phyloP scores from a whole-genome alignment of 352 stramenopile genomes.

The Phytophthora pistaciae region DNA sequence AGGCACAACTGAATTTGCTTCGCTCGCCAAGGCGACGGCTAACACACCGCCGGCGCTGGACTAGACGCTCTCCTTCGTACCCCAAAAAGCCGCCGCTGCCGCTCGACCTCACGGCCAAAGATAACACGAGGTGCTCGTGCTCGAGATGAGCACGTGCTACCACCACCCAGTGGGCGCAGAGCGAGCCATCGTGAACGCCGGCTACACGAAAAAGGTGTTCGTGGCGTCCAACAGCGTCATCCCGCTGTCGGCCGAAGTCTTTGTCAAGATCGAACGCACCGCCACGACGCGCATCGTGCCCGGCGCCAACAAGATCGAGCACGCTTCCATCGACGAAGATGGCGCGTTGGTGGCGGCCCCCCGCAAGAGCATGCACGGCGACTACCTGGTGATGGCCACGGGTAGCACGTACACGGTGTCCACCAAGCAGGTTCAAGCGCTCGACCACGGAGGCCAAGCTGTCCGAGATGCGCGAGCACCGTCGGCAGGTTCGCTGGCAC shows the following conservation, averaged over 20 bases:
- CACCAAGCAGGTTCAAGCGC: slow-evolving; percentile 56
- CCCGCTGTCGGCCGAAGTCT: slow-evolving; percentile 35
- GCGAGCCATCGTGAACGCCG: slow-evolving; percentile 52
- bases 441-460: slow-evolving; percentile 44
- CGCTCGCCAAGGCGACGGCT: too few species aligned
- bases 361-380: slow-evolving; percentile 48
- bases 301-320: slow-evolving; percentile 47
- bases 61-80: too few species aligned
- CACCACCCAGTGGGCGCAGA: slow-evolving; percentile 54
- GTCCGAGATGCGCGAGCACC: slow-evolving; percentile 39
- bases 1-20: too few species aligned
- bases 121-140: slow-evolving; percentile 58
- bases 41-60: too few species aligned
- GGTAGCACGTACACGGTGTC: slow-evolving; percentile 65
- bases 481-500: too few species aligned
- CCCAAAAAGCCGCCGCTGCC: too few species aligned
- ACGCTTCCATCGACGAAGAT: slow-evolving; percentile 43
- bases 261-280: slow-evolving; percentile 52
- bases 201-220: slow-evolving; percentile 62
- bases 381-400: slow-evolving; percentile 72
- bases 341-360: slow-evolving; percentile 31
- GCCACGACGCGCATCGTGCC: slow-evolving; percentile 40
- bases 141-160: slow-evolving; percentile 67
- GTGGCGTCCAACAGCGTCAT: slow-evolving; percentile 61
- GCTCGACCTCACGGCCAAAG: slow-evolving; percentile 9